Base-by-base conservation (phyloP, 2,329 filamentous ascomycete genomes). In the Paraphoma sp. region DNA sequence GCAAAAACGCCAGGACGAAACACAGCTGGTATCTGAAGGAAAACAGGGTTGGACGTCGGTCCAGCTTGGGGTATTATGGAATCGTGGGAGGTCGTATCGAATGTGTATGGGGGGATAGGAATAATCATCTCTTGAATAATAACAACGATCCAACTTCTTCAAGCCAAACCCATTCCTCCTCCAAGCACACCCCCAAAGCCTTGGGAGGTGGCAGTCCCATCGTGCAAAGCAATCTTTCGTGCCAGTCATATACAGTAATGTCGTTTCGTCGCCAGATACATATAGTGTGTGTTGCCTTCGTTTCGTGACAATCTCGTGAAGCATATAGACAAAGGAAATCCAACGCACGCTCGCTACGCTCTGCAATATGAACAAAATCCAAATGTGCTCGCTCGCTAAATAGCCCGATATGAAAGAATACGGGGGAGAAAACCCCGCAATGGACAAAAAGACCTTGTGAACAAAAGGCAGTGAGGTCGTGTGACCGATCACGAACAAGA, bases 281-380 rank as follows among this genome's bases (percentile, higher is more conserved):
- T 55, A 56, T 45, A 53, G 42, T 60, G 33, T n/a, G 23, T 23
- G 23, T 23, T 42, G 40, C 40, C 14, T 42, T 17, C 59, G 49
- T 46, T 51, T 57, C 54, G 54, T 57, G 49, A 49, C 57, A 55
- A 47, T 51, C 51, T 50, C 57, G 48, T 49, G 41, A 38, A 54
- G 41, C 41, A n/a, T 45, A 54, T 54, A 57, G 61, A 70, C 74
- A 74, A 72, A 73, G 68, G 56, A 58, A 61, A 64, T 48, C 36
- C 57, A 68, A 71, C 67, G 16, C 68, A 71, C 67, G 67, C 72
- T 73, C 70, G 72, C 71, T 72, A 66, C 68, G 71, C 69, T 74
- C 60, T 68, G 69, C 69, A 69, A 48, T 31, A 45, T 58, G 64
- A 63, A 60, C 50, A 53, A 64, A 68, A 66, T 57, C 62, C 60